Conservation (phyloP, 768 basidiomycete species). For the Podaxis pistillaris region DNA sequence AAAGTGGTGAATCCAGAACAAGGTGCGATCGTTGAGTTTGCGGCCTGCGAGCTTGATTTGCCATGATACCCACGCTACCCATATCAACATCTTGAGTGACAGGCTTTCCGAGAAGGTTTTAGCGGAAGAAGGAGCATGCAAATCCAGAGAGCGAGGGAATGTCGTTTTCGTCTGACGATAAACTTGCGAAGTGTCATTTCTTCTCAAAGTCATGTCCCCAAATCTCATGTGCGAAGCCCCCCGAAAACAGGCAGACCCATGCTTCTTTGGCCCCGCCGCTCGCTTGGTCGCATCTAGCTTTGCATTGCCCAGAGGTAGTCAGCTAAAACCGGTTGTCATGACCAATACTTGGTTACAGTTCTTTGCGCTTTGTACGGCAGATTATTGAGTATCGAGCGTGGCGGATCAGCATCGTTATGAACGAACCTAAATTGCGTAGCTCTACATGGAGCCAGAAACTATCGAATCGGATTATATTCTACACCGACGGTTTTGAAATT, state of each 20-base stretch:
- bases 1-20: constrained; percentile 9
- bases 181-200: constrained; percentile 3
- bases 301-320: background rate
- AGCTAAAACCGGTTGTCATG: too few relatives aligned
- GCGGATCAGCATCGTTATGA: background rate
- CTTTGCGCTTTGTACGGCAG: background rate
- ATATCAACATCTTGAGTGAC: constrained; percentile 14
- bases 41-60: background rate
- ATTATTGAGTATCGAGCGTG: background rate
- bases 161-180: constrained; percentile 12
- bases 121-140: constrained; percentile 12
- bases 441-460: background rate
- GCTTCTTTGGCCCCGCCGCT: background rate
- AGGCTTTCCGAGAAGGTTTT: constrained; percentile 14
- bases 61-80: constrained; percentile 9
- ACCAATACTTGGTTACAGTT: background rate
- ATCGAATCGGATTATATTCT: background rate
- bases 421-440: background rate
- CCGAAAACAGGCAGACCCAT: background rate
- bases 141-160: constrained; percentile 9
- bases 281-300: background rate
- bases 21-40: constrained; percentile 5
- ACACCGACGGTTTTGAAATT: background rate
- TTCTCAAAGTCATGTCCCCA: constrained; percentile 2
- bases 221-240: constrained; percentile 4